A percentile compares a stretch with the other conserved stretches of the same genome.
phyloP scores from a whole-genome alignment of 129 eudicot genomes.

The Flaveria linearis region DNA sequence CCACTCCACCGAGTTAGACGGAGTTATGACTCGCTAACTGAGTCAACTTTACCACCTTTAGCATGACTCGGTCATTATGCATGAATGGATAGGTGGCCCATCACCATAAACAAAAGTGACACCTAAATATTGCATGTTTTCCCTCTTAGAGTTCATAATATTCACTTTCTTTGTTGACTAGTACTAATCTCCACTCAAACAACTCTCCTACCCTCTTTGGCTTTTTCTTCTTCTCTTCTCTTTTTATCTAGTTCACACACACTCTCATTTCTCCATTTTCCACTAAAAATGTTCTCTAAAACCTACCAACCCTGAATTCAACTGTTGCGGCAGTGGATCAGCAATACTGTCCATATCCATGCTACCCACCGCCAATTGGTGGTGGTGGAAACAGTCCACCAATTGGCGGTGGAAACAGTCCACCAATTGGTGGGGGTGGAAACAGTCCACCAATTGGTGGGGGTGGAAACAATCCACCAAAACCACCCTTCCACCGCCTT shows the following conservation, averaged over 20 bases:
- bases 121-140: slow-evolving; percentile 25
- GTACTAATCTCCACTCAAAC: slow-evolving; percentile 32
- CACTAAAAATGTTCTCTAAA: slow-evolving; percentile 43
- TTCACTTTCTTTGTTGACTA: slow-evolving; percentile 28
- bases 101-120: slow-evolving; percentile 31
- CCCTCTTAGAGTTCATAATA: slow-evolving; percentile 22
- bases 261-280: slow-evolving; percentile 14
- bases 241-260: slow-evolving; percentile 32
- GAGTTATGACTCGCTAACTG: slow-evolving; percentile 30
- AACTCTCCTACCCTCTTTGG: slow-evolving; percentile 43
- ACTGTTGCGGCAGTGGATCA: slow-evolving; percentile 36
- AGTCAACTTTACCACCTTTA: slow-evolving; percentile 20
- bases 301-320: slow-evolving; percentile 24
- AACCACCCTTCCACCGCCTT: slow-evolving; percentile 47
- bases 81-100: slow-evolving; percentile 37
- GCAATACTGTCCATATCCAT: slow-evolving; percentile 67
- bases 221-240: slow-evolving; percentile 30
- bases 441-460: slow-evolving; percentile 39
- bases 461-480: slow-evolving; percentile 45
- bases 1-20: slow-evolving; percentile 18
- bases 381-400: slow-evolving; percentile 13
- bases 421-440: slow-evolving; percentile 39
- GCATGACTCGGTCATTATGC: slow-evolving; percentile 32
- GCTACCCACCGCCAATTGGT: slow-evolving; percentile 69
- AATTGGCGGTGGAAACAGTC: slow-evolving; percentile 30